Conservation (phyloP, 202 grass and related monocot genomes). For the Alloteropsis angusta region DNA sequence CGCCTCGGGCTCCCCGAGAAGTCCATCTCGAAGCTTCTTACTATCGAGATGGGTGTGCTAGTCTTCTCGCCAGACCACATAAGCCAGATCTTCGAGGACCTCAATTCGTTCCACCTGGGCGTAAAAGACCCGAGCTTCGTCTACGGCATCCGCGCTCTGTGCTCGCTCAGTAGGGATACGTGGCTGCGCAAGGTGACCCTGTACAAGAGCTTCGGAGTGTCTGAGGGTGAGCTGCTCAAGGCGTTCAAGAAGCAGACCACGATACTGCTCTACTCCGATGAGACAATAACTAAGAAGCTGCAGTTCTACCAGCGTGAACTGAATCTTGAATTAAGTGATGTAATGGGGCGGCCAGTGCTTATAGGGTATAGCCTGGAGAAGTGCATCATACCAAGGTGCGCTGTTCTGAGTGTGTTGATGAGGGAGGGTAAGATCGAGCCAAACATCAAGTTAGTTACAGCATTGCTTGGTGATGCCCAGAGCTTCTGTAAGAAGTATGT, state of each 20-base stretch:
- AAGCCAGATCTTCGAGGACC: conserved; percentile 13
- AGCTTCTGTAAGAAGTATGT: not conserved
- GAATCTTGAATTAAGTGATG: conserved; percentile 2
- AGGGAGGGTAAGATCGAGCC: conserved; percentile 23
- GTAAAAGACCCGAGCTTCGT: not conserved
- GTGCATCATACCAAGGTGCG: conserved; percentile 33
- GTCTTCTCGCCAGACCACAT: conserved; percentile 1
- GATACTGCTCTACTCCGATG: not conserved
- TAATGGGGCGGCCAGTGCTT: not conserved
- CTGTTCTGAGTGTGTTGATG: conserved; percentile 32
- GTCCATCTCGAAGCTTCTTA: conserved; percentile 19
- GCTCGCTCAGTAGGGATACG: not conserved
- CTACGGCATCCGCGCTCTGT: not conserved
- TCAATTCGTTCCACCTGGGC: not conserved
- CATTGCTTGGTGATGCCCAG: not conserved
- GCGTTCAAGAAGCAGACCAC: conserved; percentile 28
- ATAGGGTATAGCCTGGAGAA: conserved; percentile 28
- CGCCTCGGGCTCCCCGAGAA: not conserved
- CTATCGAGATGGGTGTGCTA: conserved; percentile 7
- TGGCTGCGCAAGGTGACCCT: conserved; percentile 20
- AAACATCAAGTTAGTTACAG: not conserved
- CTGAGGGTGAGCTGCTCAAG: not conserved
- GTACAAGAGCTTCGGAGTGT: conserved; percentile 27
- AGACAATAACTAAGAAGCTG: conserved; percentile 11
- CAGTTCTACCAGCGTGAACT: conserved; percentile 18